Percentiles rank a stretch among this genome's conserved stretches.
Conservation (phyloP, 2,329 filamentous ascomycete species). For the Clarireedia hainanense region DNA sequence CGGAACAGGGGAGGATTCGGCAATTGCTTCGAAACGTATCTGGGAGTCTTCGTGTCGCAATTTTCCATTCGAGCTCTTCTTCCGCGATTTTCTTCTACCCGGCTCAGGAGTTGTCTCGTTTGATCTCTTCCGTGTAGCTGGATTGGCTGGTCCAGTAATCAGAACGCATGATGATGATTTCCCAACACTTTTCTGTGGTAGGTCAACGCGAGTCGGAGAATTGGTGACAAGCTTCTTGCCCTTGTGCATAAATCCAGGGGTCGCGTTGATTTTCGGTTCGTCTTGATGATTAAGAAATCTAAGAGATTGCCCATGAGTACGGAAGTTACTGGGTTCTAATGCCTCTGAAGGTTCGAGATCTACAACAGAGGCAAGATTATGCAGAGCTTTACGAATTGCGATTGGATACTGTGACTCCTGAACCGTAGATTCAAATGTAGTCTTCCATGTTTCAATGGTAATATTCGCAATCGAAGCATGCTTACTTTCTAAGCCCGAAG, state of each 20-base stretch:
- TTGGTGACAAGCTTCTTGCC: too few species aligned
- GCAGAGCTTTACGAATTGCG: conserved; percentile 53
- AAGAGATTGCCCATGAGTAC: conserved; percentile 14
- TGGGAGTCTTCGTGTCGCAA: conserved; percentile 77
- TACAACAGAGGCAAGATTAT: conserved; percentile 48
- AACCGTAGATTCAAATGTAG: conserved; percentile 53
- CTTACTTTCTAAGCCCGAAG: conserved; percentile 49
- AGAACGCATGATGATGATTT: conserved; percentile 20
- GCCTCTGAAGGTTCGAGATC: conserved; percentile 38
- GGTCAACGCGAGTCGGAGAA: too few species aligned
- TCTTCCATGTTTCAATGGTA: conserved; percentile 60
- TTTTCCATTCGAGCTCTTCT: conserved; percentile 38
- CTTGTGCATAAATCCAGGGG: too few species aligned
- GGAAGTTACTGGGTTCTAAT: conserved; percentile 27
- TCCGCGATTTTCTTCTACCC: conserved; percentile 29
- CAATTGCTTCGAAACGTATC: conserved; percentile 65
- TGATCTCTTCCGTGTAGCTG: conserved; percentile 16
- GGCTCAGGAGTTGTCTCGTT: conserved; percentile 29
- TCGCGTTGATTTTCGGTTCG: too few species aligned
- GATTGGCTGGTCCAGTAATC: conserved; percentile 8
- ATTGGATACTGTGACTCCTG: conserved; percentile 53
- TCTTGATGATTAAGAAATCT: conserved; percentile 35
- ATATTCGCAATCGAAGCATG: conserved; percentile 46
- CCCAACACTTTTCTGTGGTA: not conserved
- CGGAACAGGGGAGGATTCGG: conserved; percentile 50